These are phyloP conservation scores for Prunus salicina DNA, from an alignment of 306 rosid species.

Conservation along the genomic window DNA sequence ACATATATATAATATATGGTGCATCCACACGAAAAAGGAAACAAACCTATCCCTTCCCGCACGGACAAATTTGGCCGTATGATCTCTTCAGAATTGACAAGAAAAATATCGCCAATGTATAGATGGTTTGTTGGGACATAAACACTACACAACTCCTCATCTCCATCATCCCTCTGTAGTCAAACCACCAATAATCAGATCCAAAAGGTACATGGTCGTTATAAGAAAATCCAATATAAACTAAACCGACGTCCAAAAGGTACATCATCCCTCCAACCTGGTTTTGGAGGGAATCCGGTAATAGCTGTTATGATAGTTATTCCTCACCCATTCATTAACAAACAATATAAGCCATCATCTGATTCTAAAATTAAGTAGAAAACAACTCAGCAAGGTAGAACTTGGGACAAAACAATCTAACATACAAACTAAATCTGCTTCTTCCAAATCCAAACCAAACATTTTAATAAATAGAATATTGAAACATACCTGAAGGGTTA, in stretches of 20 bases:
- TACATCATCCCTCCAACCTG: neutral
- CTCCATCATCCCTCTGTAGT: slow-evolving; percentile 71
- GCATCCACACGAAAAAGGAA: slow-evolving; percentile 5
- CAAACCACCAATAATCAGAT: slow-evolving; percentile 16
- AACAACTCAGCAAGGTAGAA: neutral
- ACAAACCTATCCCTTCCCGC: slow-evolving; percentile 90
- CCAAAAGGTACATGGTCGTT: neutral
- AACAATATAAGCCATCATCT: neutral
- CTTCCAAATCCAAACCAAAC: neutral
- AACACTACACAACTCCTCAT: slow-evolving; percentile 90
- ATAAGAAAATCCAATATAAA: neutral
- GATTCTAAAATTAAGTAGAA: neutral
- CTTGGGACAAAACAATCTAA: neutral
- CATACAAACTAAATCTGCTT: neutral
- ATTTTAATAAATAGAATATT: neutral
- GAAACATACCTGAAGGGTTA: slow-evolving; percentile 45
- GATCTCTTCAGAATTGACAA: slow-evolving; percentile 75
- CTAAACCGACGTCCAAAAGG: neutral
- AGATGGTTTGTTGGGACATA: slow-evolving; percentile 94
- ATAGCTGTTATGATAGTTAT: neutral
- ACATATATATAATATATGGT: neutral
- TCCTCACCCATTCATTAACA: neutral
- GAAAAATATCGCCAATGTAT: slow-evolving; percentile 74
- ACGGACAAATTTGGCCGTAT: slow-evolving; percentile 86
- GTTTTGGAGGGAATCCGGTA: neutral